Evolutionary conservation across 1,284 basidiomycete species (phyloP).

Genomic region (Trichosporon faecale): DNA sequence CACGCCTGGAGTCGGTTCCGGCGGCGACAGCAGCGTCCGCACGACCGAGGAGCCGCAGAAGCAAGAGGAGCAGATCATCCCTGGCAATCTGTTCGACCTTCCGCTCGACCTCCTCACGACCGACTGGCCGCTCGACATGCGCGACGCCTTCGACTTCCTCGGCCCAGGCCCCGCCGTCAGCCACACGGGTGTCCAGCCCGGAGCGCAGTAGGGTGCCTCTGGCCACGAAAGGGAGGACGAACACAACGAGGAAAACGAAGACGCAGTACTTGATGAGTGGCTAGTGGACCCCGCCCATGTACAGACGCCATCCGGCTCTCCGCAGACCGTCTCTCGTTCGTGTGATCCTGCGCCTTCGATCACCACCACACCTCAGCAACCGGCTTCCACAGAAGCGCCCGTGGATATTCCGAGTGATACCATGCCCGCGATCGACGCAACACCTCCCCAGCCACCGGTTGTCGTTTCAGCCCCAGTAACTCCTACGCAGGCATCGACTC

Average conservation of each 20-base stretch:
- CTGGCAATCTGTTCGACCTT: slow-evolving; percentile 25
- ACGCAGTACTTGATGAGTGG: neutral
- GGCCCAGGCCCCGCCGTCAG: slow-evolving; percentile 7
- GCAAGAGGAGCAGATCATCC: slow-evolving; percentile 1
- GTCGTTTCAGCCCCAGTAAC: no score
- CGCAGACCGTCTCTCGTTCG: no score
- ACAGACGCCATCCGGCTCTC: no score
- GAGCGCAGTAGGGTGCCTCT: neutral
- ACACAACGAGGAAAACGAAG: neutral
- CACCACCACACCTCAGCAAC: no score
- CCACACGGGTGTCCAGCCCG: neutral
- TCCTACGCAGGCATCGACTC: no score
- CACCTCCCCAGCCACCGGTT: no score
- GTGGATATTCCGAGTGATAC: no score
- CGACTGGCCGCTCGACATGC: slow-evolving; percentile 42
- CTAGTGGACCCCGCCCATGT: no score
- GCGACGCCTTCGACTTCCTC: slow-evolving; percentile 41
- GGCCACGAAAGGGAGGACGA: neutral
- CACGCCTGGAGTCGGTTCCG: neutral
- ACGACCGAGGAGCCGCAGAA: neutral
- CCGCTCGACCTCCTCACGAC: slow-evolving; percentile 50
- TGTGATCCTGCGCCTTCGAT: no score
- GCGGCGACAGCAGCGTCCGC: slow-evolving; percentile 3
- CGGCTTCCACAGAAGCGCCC: no score
- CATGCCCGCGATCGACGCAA: no score